Conservation (phyloP, 2,329 filamentous ascomycete species). For the Orbilia blumenaviensis region DNA sequence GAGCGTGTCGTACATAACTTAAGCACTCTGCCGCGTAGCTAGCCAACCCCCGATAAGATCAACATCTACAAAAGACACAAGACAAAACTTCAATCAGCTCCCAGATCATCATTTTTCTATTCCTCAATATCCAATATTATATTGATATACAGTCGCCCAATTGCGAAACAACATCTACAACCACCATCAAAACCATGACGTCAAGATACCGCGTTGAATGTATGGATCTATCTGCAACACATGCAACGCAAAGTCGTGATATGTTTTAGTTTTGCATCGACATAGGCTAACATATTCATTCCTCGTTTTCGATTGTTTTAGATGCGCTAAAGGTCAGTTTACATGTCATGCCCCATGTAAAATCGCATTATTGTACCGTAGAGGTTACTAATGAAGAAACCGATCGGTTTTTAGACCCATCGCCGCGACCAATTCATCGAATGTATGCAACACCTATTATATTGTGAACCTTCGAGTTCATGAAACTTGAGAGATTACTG, state of each 20-base stretch:
- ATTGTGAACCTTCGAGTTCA: too few species aligned
- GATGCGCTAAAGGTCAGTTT: conserved; percentile 48
- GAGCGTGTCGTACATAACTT: background rate
- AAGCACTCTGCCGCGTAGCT: background rate
- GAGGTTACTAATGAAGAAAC: background rate
- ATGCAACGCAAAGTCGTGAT: background rate
- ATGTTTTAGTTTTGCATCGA: background rate
- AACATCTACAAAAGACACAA: background rate
- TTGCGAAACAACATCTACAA: too few species aligned
- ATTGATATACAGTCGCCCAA: too few species aligned
- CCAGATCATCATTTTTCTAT: background rate
- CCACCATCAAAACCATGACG: conserved; percentile 23
- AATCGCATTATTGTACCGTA: background rate
- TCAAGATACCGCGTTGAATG: conserved; percentile 53
- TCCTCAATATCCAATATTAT: too few species aligned
- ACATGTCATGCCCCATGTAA: background rate
- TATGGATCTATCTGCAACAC: conserved; percentile 15
- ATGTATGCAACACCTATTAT: conserved; percentile 10
- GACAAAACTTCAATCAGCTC: background rate
- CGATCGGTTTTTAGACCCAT: conserved; percentile 25
- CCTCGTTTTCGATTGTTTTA: background rate
- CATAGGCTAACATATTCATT: background rate
- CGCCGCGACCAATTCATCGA: conserved; percentile 53
- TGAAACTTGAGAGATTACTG: background rate
- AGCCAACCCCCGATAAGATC: background rate